Base-by-base conservation (phyloP, 164 flowering plant species). In the Aristolochia contorta region DNA sequence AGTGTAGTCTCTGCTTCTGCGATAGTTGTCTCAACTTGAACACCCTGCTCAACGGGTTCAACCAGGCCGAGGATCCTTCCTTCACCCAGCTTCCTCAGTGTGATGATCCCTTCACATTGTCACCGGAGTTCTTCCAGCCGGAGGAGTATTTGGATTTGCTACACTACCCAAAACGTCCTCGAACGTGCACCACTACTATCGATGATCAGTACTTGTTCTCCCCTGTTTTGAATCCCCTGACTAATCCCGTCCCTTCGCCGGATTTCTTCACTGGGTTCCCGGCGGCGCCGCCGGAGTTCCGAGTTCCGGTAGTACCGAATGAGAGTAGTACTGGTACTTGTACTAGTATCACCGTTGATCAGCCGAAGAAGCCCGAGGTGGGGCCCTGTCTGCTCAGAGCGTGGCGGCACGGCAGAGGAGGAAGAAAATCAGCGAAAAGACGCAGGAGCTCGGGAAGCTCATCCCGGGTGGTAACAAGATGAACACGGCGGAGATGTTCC, bases 401-500 rank as follows among this genome's bases (percentile, higher is more conserved):
- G 72, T 80, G 0, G 96, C 96, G 1, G 98, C 98, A 1, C 57
- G 96, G 61, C 79, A 85, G 71, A 74, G 97, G 82, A 74, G 98
- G 73, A 80, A 84, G 81, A 91, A 74, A 79, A 89, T 91, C 56
- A 77, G 82, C 1, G 91, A 83, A 73, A 91, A 87, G 86, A 89
- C 98, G 1, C 85, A 79, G 10, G 89, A 89, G 83, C 89, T 91
- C 22, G 87, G 84, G 55, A 87, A 78, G 76, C 80, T 91, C 21
- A 69, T 91, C 47, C 98, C 96, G 2, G 96, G 96, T 5, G 96
- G 85, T 1, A 73, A 57, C 2, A 85, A 74, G 77, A 76, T 89
- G 85, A 92, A 85, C 78, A 91, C 98, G 6, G 95, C 96, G 24
- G 86, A 91, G 41, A 92, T 92, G 98, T 65, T 89, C 46, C 83